Percentiles rank a stretch among this genome's conserved stretches.
Conservation (phyloP, 495 filamentous ascomycete species). For the Aspergillus wentii region DNA sequence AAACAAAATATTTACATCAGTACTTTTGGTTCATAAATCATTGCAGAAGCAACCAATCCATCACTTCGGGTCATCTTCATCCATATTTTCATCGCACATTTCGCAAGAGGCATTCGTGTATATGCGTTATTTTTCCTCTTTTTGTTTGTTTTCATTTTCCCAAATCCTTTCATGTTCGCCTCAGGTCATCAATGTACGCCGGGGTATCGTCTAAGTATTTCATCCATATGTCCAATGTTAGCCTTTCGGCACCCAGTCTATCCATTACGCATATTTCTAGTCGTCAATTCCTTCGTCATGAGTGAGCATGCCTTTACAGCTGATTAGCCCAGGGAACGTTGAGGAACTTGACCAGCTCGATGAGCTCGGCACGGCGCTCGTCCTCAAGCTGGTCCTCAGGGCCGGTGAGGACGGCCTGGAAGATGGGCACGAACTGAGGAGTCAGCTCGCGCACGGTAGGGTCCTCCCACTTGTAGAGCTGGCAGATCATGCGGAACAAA, state of each 20-base stretch:
- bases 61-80: no score
- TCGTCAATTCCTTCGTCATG: conserved; percentile 25
- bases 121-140: no score
- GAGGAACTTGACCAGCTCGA: conserved; percentile 68
- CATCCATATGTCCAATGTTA: conserved; percentile 19
- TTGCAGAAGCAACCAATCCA: conserved; percentile 18
- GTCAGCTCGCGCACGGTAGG: conserved; percentile 71
- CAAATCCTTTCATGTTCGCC: no score
- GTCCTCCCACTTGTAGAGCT: conserved; percentile 73
- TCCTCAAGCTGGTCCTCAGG: conserved; percentile 81
- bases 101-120: no score
- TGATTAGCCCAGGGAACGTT: conserved; percentile 46
- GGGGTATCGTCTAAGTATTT: conserved; percentile 44
- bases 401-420: conserved; percentile 72
- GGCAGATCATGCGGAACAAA: conserved; percentile 80
- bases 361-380: conserved; percentile 66
- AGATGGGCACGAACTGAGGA: conserved; percentile 68
- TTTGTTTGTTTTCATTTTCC: no score
- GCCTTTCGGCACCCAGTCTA: conserved; percentile 27
- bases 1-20: conserved; percentile 29
- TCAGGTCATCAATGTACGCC: conserved; percentile 12
- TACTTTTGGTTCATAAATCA: conserved; percentile 34
- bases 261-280: conserved; percentile 29
- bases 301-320: conserved; percentile 21
- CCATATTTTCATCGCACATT: no score